A percentile compares a stretch with the other conserved stretches of the same genome.
phyloP scores from a whole-genome alignment of 768 basidiomycete genomes.

The Trametes coccinea region DNA sequence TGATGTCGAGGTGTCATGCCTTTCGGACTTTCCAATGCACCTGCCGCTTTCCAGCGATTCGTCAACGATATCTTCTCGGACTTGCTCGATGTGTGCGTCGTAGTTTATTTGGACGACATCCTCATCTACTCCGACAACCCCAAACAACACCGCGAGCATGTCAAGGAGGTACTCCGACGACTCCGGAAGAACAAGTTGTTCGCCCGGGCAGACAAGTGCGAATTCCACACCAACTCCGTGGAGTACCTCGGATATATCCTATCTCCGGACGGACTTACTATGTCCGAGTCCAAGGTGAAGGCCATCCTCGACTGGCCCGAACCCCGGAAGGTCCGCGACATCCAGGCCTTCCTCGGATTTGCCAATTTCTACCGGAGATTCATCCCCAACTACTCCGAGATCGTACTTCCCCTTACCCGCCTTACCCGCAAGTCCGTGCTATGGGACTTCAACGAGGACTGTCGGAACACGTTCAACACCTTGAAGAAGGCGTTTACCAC shows the following conservation, averaged over 20 bases:
- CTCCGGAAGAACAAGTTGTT: slow-evolving; percentile 35
- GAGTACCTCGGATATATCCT: slow-evolving; percentile 46
- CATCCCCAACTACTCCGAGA: slow-evolving; percentile 35
- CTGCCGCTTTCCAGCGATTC: no score
- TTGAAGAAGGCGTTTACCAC: slow-evolving; percentile 29
- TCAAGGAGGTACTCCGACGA: slow-evolving; percentile 21
- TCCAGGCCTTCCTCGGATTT: slow-evolving; percentile 36
- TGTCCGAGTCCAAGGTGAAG: slow-evolving; percentile 43
- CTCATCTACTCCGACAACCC: slow-evolving; percentile 18
- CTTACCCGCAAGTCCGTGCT: slow-evolving; percentile 30
- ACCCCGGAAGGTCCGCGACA: slow-evolving; percentile 29
- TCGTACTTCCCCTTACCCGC: slow-evolving; percentile 33
- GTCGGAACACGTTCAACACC: slow-evolving; percentile 31
- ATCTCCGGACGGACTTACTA: slow-evolving; percentile 32
- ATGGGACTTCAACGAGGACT: slow-evolving; percentile 23
- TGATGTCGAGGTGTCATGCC: no score
- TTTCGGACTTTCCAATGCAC: no score
- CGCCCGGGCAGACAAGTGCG: slow-evolving; percentile 35
- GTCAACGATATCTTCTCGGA: slow-evolving; percentile 11
- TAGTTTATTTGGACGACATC: slow-evolving; percentile 20
- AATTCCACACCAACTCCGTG: slow-evolving; percentile 38
- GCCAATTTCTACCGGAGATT: slow-evolving; percentile 37
- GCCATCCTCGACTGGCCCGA: slow-evolving; percentile 34
- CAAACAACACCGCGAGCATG: slow-evolving; percentile 23
- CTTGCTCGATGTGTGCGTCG: slow-evolving; percentile 14